Conservation (phyloP, 345 rosid species). For the Salix koriyanagi region DNA sequence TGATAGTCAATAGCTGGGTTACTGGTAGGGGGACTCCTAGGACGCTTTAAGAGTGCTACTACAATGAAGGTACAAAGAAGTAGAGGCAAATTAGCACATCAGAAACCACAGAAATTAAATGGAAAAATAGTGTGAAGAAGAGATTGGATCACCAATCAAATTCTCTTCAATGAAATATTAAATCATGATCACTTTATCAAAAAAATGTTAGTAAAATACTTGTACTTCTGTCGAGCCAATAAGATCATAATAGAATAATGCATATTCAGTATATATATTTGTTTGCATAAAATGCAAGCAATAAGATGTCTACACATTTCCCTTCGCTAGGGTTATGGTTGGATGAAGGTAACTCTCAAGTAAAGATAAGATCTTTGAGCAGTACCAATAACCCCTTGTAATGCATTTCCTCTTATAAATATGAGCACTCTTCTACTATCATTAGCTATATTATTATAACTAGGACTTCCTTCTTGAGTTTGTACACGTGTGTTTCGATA, state of each 20-base stretch:
- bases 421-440: neutral
- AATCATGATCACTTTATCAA: neutral
- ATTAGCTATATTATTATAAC: neutral
- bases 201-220: neutral
- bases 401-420: neutral
- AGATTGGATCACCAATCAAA: neutral
- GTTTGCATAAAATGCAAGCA: neutral
- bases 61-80: conserved; percentile 1
- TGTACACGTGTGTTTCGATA: neutral
- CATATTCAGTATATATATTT: too few relatives aligned
- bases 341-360: neutral
- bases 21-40: conserved; percentile 58
- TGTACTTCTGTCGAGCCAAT: neutral
- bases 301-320: neutral
- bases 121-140: neutral
- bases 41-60: conserved; percentile 65
- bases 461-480: neutral
- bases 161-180: neutral
- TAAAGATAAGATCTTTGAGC: neutral
- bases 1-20: conserved; percentile 64
- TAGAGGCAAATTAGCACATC: neutral
- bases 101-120: neutral
- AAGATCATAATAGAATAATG: neutral
- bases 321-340: neutral
- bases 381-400: neutral